These are phyloP conservation scores for Carnegiea gigantea DNA, from an alignment of 179 eudicot genomes.

Conservation along the genomic window DNA sequence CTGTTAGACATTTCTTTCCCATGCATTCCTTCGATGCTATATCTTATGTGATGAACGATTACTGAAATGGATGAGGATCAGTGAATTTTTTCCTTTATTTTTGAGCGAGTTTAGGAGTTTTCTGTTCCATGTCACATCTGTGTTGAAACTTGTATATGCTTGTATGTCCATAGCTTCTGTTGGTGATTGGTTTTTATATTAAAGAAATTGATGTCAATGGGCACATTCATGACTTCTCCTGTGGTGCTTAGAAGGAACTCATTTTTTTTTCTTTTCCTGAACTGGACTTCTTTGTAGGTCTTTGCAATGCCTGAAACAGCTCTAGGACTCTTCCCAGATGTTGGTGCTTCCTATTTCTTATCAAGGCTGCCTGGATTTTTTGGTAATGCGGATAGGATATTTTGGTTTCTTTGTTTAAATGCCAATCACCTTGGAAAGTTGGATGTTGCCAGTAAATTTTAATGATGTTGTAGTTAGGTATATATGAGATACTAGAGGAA, in stretches of 20 bases:
- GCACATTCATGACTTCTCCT: not conserved
- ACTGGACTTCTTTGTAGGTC: conserved; percentile 40
- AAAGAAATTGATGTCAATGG: not conserved
- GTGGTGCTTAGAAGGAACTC: not conserved
- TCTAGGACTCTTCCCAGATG: conserved; percentile 84
- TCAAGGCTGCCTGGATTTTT: conserved; percentile 90
- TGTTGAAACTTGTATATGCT: not conserved
- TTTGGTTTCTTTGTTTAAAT: not conserved
- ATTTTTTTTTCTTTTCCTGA: conserved; percentile 8
- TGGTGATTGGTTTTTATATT: not conserved
- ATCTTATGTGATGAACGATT: not conserved
- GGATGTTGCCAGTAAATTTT: not conserved
- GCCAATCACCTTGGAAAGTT: not conserved
- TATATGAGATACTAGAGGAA: not conserved
- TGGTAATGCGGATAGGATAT: conserved; percentile 41
- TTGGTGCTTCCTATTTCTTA: conserved; percentile 83
- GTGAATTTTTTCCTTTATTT: not conserved
- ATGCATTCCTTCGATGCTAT: not conserved
- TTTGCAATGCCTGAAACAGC: conserved; percentile 98
- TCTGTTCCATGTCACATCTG: not conserved
- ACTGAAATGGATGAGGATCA: not conserved
- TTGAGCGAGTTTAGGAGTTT: not conserved
- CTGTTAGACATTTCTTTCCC: not conserved
- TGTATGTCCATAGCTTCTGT: not conserved
- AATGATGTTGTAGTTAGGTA: not conserved